Conservation (phyloP, 2,329 filamentous ascomycete genomes). For the Arthrinium phaeospermum region DNA sequence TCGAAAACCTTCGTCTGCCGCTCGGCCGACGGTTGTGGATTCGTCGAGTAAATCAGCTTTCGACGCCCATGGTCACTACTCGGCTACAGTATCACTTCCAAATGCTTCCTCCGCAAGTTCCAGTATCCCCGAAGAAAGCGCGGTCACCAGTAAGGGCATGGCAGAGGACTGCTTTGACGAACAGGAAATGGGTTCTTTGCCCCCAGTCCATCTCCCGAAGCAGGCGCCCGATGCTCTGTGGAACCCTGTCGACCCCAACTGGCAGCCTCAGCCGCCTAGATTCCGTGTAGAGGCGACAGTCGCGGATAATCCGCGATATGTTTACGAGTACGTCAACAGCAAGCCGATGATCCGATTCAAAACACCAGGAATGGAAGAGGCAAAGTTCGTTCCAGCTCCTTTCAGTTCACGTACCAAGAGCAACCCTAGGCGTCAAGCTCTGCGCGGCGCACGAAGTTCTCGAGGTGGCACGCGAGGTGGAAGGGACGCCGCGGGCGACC, state of each 20-base stretch:
- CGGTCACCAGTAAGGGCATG: constrained; percentile 68
- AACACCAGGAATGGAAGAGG: constrained; percentile 47
- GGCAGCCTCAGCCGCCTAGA: constrained; percentile 59
- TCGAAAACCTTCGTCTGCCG: constrained; percentile 61
- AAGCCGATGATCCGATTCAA: constrained; percentile 50
- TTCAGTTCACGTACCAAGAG: constrained; percentile 30
- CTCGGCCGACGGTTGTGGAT: constrained; percentile 66
- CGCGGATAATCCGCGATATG: constrained; percentile 49
- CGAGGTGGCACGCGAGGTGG: constrained; percentile 30
- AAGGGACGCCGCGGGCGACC: constrained; percentile 25
- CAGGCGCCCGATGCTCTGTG: constrained; percentile 67
- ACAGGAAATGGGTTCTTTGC: constrained; percentile 80
- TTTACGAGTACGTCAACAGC: constrained; percentile 44
- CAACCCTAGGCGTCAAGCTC: constrained; percentile 30
- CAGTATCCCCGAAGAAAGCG: constrained; percentile 47
- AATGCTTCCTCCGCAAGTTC: constrained; percentile 38
- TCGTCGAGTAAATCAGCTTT: constrained; percentile 71
- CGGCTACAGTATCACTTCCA: constrained; percentile 76
- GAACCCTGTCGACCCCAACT: constrained; percentile 60
- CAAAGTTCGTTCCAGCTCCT: constrained; percentile 43
- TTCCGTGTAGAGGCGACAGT: constrained; percentile 56
- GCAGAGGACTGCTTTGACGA: constrained; percentile 83
- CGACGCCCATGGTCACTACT: constrained; percentile 53
- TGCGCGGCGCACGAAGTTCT: constrained; percentile 25
- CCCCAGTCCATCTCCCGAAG: constrained; percentile 70